phyloP scores from a whole-genome alignment of 139 green algal species.

The Coccomyxa sp. region DNA sequence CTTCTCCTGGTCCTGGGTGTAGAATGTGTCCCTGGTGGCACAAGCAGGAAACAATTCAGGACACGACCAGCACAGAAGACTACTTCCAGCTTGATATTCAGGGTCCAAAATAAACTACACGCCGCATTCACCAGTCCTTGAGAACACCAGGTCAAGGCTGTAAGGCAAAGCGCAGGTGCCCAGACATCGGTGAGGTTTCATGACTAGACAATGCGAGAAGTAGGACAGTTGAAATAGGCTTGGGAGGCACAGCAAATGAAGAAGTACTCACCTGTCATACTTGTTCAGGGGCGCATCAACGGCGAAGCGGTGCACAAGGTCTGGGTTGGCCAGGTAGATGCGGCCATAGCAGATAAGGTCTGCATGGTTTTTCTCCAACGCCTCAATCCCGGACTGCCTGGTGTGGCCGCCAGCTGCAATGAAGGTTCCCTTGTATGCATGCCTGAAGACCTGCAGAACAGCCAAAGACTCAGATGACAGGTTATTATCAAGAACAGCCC shows the following conservation, averaged over 20 bases:
- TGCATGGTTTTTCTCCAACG: conserved; percentile 35
- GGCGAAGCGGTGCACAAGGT: conserved; percentile 63
- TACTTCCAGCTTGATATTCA: background rate
- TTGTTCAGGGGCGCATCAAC: conserved; percentile 62
- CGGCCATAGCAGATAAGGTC: conserved; percentile 51
- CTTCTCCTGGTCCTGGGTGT: conserved; percentile 36
- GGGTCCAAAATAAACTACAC: too few species aligned
- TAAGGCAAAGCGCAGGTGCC: background rate
- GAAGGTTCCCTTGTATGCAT: conserved; percentile 44
- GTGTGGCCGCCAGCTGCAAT: conserved; percentile 54
- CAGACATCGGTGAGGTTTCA: background rate
- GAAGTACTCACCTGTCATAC: conserved; percentile 50
- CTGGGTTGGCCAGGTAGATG: conserved; percentile 65
- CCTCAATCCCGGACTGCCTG: conserved; percentile 33
- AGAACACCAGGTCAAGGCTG: too few species aligned
- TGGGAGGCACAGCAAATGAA: background rate
- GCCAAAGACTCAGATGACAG: too few species aligned
- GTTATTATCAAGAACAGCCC: too few species aligned
- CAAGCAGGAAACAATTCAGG: background rate
- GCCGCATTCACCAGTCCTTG: too few species aligned
- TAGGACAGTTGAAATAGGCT: background rate
- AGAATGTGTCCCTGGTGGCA: conserved; percentile 60
- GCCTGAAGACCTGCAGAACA: background rate
- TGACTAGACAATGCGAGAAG: background rate
- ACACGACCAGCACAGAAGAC: background rate